phyloP scores from a whole-genome alignment of 495 filamentous ascomycete genomes.

The Aspergillus panamensis region DNA sequence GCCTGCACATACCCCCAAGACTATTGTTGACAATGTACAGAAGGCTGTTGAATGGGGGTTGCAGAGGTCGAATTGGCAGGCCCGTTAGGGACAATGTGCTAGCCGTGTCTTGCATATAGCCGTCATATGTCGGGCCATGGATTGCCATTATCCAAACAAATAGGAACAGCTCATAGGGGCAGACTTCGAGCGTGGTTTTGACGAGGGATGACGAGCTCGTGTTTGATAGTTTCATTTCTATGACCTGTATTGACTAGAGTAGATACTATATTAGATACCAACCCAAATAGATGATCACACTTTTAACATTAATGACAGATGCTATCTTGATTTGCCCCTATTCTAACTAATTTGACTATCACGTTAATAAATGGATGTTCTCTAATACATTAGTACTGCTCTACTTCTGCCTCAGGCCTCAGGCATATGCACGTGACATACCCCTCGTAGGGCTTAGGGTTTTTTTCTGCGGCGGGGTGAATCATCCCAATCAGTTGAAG shows the following conservation, averaged over 20 bases:
- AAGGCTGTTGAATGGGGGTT: constrained; percentile 64
- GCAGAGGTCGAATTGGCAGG: constrained; percentile 44
- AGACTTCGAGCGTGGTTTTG: too few species aligned
- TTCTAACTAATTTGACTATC: too few species aligned
- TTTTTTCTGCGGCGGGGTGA: constrained; percentile 34
- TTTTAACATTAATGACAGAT: too few species aligned
- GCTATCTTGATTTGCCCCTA: too few species aligned
- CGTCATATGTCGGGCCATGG: too few species aligned
- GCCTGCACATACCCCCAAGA: constrained; percentile 52
- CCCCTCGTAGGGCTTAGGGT: constrained; percentile 49
- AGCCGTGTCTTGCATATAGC: background rate
- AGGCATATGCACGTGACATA: background rate
- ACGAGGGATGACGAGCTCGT: background rate
- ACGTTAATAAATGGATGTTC: background rate
- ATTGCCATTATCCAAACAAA: too few species aligned
- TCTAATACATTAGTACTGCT: background rate
- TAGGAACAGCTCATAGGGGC: too few species aligned
- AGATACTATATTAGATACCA: background rate
- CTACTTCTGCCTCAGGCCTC: constrained; percentile 9
- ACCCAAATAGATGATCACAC: background rate
- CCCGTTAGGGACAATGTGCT: background rate
- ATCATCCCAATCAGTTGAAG: constrained; percentile 8
- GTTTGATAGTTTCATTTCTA: background rate
- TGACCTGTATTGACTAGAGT: background rate
- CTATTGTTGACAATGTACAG: constrained; percentile 64